These are phyloP conservation scores for Artemisia argyi DNA, from an alignment of 129 eudicot species.

Conservation along the genomic window DNA sequence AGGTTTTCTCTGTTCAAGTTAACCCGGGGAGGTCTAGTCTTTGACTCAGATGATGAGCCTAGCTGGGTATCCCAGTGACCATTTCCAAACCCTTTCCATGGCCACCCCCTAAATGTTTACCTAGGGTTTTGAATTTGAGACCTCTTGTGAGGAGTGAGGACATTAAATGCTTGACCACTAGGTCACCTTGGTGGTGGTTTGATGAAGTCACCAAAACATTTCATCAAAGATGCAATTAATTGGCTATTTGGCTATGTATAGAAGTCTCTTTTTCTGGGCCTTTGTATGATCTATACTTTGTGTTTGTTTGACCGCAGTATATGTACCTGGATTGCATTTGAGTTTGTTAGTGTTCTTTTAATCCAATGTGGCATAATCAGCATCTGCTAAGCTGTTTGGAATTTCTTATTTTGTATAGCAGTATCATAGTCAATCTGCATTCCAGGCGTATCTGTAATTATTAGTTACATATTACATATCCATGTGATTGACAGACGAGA, in stretches of 20 bases:
- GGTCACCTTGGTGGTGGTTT: not conserved
- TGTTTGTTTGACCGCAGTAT: not conserved
- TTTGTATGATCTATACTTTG: too few species aligned
- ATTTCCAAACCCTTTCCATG: too few species aligned
- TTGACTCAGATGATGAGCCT: too few species aligned
- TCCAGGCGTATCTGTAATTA: not conserved
- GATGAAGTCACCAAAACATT: not conserved
- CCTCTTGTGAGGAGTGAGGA: too few species aligned
- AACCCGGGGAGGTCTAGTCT: too few species aligned
- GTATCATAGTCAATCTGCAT: constrained; percentile 4
- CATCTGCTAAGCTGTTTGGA: not conserved
- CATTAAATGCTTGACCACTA: too few species aligned
- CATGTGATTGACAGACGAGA: constrained; percentile 62
- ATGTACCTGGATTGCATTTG: not conserved
- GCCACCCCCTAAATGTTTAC: too few species aligned
- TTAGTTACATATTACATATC: constrained; percentile 13
- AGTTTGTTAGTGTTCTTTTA: not conserved
- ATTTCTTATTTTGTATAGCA: constrained; percentile 1
- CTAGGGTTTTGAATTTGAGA: too few species aligned
- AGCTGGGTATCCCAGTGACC: too few species aligned
- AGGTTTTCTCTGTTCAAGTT: too few species aligned
- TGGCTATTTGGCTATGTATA: not conserved
- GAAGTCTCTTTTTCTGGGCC: not conserved
- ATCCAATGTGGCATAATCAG: not conserved
- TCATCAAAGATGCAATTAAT: not conserved